Base-by-base conservation (phyloP, 2,329 filamentous ascomycete genomes). In the Aspergillus hortae region DNA sequence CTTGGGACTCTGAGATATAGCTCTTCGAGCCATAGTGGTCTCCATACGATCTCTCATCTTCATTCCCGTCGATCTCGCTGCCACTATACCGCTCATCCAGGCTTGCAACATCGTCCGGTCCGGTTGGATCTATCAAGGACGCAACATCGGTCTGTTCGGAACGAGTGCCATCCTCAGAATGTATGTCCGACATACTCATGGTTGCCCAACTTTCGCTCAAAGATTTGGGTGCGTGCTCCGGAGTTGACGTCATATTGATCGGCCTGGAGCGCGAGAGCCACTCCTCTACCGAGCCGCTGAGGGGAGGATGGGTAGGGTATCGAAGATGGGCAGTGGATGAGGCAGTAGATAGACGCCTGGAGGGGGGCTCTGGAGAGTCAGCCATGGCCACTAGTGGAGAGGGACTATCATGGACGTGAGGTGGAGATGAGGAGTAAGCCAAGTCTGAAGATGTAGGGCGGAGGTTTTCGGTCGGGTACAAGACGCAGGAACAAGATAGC, bases 181-280 rank as follows among this genome's bases (percentile, higher is more conserved):
- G 70, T 19, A 67, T 62, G 53, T 77, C 74, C 15, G 71, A 70
- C n/a, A 65, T 67, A 48, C 71, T 73, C 52, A 77, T 61, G 2
- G 71, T 74, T 17, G 74, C 72, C 74, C 74, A 77, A 58, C 74
- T 77, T 49, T 76, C 74, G 50, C 72, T 73, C 53, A 77, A 61
- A 10, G 71, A 65, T 55, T 66, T 58, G 46, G 58, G 30, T 3
- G 61, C 55, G 27, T 63, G 62, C 10, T 69, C 64, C 12, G 58
- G 54, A 46, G 64, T 65, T 61, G 68, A 71, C 59, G 68, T 67
- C 72, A 75, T 75, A 53, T 56, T 65, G 57, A 70, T 62, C n/a
- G 69, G 70, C 48, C 68, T 66, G 48, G 72, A 74, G 43, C 65
- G 69, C 41, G 70, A 74, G 46, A 74, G 52, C 70, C 70, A 74